Evolutionary conservation across 2,329 filamentous ascomycete species (phyloP).

Genomic region (Penicillium italicum): DNA sequence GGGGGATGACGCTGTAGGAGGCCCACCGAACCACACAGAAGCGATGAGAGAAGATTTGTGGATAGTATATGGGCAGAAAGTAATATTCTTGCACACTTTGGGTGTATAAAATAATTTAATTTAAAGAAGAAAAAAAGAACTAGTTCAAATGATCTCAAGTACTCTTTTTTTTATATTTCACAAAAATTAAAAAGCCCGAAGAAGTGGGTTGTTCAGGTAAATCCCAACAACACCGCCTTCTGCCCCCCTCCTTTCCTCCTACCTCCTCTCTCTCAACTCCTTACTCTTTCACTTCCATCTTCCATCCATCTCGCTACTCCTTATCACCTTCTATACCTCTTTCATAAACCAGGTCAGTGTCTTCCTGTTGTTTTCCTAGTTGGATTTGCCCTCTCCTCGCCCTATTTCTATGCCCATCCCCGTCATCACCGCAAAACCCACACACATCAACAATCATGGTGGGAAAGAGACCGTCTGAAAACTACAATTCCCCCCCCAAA

Average conservation of each 20-base stretch:
- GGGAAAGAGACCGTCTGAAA: not conserved
- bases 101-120: not conserved
- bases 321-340: conserved; percentile 13
- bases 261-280: conserved; percentile 18
- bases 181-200: not conserved
- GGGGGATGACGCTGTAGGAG: conserved; percentile 36
- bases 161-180: not conserved
- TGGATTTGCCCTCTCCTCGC: conserved; percentile 8
- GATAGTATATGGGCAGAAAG: not conserved
- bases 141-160: not conserved
- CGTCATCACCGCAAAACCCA: conserved; percentile 13
- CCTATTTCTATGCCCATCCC: conserved; percentile 1
- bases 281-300: conserved; percentile 14
- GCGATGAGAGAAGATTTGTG: conserved; percentile 5
- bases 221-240: conserved; percentile 30
- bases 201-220: conserved; percentile 18
- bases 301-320: conserved; percentile 15
- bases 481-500: not conserved
- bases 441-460: conserved; percentile 14
- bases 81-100: not conserved
- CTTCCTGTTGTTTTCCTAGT: not conserved
- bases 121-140: not conserved
- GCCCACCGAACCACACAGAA: conserved; percentile 43
- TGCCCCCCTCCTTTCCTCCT: conserved; percentile 21
- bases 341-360: conserved; percentile 27